phyloP scores from a whole-genome alignment of 2,329 filamentous ascomycete species.

The Fusarium mexicanum region DNA sequence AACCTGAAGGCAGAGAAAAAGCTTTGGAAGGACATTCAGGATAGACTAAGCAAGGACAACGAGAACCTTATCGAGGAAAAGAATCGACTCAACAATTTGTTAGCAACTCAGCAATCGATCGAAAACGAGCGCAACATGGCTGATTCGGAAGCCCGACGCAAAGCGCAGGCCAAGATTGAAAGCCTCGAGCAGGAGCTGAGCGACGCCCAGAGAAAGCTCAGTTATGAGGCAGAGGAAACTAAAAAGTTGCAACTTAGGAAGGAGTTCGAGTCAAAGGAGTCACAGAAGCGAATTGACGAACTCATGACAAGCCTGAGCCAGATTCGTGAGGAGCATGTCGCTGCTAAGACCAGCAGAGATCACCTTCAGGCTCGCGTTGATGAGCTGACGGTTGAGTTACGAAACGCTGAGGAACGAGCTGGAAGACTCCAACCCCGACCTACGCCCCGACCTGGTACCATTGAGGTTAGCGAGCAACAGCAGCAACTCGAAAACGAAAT shows the following conservation, averaged over 20 bases:
- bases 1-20: slow-evolving; percentile 96
- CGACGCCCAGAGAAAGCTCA: slow-evolving; percentile 82
- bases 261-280: slow-evolving; percentile 89
- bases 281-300: slow-evolving; percentile 92
- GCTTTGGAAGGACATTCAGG: slow-evolving; percentile 93
- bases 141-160: slow-evolving; percentile 82
- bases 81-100: slow-evolving; percentile 80
- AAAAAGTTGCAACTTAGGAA: slow-evolving; percentile 86
- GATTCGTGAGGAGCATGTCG: slow-evolving; percentile 85
- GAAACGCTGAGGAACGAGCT: slow-evolving; percentile 87
- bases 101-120: slow-evolving; percentile 85
- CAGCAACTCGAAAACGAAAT: slow-evolving; percentile 67
- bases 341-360: slow-evolving; percentile 86
- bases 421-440: slow-evolving; percentile 84
- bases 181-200: slow-evolving; percentile 81
- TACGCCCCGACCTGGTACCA: slow-evolving; percentile 65
- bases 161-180: slow-evolving; percentile 82
- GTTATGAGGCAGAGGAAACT: slow-evolving; percentile 82
- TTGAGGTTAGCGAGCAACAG: slow-evolving; percentile 55
- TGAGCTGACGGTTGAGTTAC: slow-evolving; percentile 87
- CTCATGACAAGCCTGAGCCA: slow-evolving; percentile 82
- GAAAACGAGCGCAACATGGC: slow-evolving; percentile 90
- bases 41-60: slow-evolving; percentile 87
- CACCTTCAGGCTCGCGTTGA: slow-evolving; percentile 89
- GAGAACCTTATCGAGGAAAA: slow-evolving; percentile 86